Evolutionary conservation across 129 eudicot species (phyloP).

Genomic region (Pittosporum tobira): DNA sequence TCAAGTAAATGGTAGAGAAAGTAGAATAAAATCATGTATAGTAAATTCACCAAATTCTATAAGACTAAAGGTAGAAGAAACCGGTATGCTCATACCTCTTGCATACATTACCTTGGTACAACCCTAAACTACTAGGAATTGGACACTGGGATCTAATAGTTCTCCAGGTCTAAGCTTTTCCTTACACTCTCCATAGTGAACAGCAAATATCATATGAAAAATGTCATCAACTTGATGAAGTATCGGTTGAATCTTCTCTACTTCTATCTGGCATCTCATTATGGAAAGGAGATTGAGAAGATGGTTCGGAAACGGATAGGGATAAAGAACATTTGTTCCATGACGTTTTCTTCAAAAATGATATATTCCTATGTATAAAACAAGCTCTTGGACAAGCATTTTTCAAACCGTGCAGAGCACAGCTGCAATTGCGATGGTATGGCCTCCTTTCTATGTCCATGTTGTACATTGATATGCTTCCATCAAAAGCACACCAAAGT

Average conservation of each 20-base stretch:
- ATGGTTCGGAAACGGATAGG: slow-evolving; percentile 5
- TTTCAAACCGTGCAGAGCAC: slow-evolving; percentile 32
- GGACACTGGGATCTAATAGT: not conserved
- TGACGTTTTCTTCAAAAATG: slow-evolving; percentile 22
- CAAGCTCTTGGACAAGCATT: slow-evolving; percentile 9
- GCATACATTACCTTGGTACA: not conserved
- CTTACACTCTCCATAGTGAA: not conserved
- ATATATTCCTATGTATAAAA: slow-evolving; percentile 15
- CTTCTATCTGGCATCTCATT: not conserved
- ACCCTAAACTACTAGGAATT: not conserved
- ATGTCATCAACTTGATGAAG: not conserved
- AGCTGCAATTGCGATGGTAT: slow-evolving; percentile 35
- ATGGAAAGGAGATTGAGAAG: not conserved
- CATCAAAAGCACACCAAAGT: slow-evolving; percentile 2
- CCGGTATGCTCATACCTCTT: not conserved
- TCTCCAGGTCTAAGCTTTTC: not conserved
- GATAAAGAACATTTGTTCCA: slow-evolving; percentile 32
- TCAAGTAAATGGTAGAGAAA: not conserved
- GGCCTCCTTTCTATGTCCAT: slow-evolving; percentile 26
- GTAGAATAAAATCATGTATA: not conserved
- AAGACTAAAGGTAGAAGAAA: not conserved
- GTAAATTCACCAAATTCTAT: not conserved
- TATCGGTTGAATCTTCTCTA: not conserved
- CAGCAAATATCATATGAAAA: not conserved
- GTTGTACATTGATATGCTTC: slow-evolving; percentile 8